phyloP scores from a whole-genome alignment of 2,329 filamentous ascomycete species.

The Lanzia echinophila region DNA sequence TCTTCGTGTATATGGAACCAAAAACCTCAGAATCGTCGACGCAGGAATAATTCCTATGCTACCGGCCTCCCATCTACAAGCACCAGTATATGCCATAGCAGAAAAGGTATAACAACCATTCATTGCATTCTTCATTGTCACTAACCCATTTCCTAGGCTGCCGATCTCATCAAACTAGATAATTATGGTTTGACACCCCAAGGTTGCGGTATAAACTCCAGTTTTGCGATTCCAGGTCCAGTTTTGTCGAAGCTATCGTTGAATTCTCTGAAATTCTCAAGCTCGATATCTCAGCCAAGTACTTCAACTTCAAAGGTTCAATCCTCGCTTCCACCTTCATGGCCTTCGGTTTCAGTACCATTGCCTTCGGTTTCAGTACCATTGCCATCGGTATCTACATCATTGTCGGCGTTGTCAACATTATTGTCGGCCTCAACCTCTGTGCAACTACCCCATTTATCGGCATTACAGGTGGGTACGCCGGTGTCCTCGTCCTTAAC shows the following conservation, averaged over 20 bases:
- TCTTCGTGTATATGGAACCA: slow-evolving; percentile 20
- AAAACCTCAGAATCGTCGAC: slow-evolving; percentile 19
- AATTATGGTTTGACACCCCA: slow-evolving; percentile 13
- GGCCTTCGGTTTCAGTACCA: neutral
- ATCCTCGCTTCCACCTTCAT: neutral
- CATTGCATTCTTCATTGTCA: neutral
- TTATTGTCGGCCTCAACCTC: neutral
- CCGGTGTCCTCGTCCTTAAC: neutral
- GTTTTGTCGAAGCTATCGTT: slow-evolving; percentile 5
- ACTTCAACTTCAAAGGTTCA: neutral
- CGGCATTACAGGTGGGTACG: neutral
- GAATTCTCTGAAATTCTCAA: neutral
- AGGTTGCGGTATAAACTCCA: slow-evolving; percentile 11
- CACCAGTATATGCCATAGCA: slow-evolving; percentile 19
- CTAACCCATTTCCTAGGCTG: slow-evolving; percentile 15
- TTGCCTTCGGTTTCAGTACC: neutral
- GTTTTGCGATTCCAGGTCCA: slow-evolving; percentile 7
- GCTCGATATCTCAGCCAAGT: neutral
- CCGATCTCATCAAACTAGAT: slow-evolving; percentile 23
- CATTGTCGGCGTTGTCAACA: neutral
- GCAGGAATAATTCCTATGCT: slow-evolving; percentile 20
- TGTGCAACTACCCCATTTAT: neutral
- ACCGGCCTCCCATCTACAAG: slow-evolving; percentile 15
- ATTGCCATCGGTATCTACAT: neutral
- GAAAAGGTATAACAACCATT: slow-evolving; percentile 21